Base-by-base conservation (phyloP, 371 early-diverging fungal genomes). In the Parasitella parasitica region DNA sequence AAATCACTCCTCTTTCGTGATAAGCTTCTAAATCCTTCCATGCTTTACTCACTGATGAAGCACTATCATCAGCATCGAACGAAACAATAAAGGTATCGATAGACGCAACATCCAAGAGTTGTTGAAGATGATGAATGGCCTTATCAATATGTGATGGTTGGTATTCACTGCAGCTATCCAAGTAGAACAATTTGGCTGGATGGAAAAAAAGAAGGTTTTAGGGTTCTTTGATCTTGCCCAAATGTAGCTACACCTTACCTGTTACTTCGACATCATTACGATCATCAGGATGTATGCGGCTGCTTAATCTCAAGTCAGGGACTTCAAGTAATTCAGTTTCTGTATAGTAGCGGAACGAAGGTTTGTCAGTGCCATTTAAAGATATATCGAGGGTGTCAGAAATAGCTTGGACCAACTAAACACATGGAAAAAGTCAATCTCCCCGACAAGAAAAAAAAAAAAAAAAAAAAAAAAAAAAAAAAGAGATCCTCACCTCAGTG, bases 61-160 rank as follows among this genome's bases (percentile, higher is more conserved):
- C 41, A 16, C 68, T 55, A 24, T 54, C 38, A 9, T 43, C 24
- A n/a, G 28, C 24, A 43, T 58, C 54, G 22, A 77, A 58, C 0
- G 85, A 77, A 2, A 83, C 61, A 56, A 85, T 70, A 49, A 85
- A 82, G 43, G 79, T 78, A 41, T 85, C 86, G 13, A 85, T 69
- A 13, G 72, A 58, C 4, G 74, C 41, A 3, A 80, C 72, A 11
- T 73, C 73, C 22, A 83, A 61, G 0, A 74, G 63, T 34, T 69
- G 63, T 26, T 76, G 69, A 18, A 86, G 59, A 53, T 82, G 68
- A 6, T 67, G 32, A 39, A 83, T 50, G 1, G 84, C 73, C 4
- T 62, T 54, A 22, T 70, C 65, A 35, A 84, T 56, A 15, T 63
- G 61, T 7, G 74, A 67, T 11, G 64, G 62, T 5, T 73, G 64